Base-by-base conservation (phyloP, 2,329 filamentous ascomycete species). In the Beauveria sp. region DNA sequence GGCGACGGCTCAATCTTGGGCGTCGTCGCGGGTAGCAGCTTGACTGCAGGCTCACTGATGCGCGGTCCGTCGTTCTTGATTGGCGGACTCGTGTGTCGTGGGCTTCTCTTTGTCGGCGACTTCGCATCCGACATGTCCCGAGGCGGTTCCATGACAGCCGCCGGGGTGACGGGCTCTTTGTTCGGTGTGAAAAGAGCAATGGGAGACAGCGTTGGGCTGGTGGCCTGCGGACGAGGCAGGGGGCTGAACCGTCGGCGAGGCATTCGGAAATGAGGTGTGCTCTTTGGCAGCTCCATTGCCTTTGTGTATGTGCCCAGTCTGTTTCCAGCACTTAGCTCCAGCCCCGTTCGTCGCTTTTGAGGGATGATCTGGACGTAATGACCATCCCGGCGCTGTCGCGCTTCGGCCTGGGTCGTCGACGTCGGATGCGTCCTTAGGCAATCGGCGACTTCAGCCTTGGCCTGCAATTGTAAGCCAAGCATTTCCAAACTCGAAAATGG, bases 71-170 rank as follows among this genome's bases (percentile, higher is more conserved):
- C 64, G 49, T 56, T 65, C 65, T 68, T 69, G 55, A 72, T 63
- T 7, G 60, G 60, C 53, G 70, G 70, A 47, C 63, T 70, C 2
- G 65, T 64, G 14, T 70, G 67, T n/a, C 66, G 65, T 26, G 67
- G 63, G 30, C 67, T 62, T 43, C 67, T 67, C 67, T 74, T 74
- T 22, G 66, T 68, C 1, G 73, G 73, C 5, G 72, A 74, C 54
- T 65, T 67, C 46, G 67, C 62, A 49, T 71, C 67, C 1, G 68
- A 62, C 54, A 66, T 65, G 59, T 64, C 47, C 6, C 63, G 58
- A 2, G 67, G 67, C 18, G 66, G 65, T 20, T 63, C 65, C 40
- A 68, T 64, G 30, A 68, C 55, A 8, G 66, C 58, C 26, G 65
- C 63, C 8, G 69, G 64, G 42, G 68, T 70, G 28, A 67, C 67